phyloP scores from a whole-genome alignment of 2,329 filamentous ascomycete species.

The Botrytis tulipae region DNA sequence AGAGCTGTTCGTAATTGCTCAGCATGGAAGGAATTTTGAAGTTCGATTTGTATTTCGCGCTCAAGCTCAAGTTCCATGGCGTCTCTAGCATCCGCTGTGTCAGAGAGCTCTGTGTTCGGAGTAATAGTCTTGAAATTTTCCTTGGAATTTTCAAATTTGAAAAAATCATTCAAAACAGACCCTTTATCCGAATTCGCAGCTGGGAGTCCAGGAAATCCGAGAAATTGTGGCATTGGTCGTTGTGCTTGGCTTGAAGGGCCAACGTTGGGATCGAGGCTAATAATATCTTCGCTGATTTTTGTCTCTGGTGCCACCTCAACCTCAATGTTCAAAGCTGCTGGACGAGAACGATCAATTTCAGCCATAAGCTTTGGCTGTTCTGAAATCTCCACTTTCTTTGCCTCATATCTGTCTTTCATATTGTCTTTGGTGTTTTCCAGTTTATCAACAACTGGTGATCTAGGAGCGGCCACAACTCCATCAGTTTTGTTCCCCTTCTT shows the following conservation, averaged over 20 bases:
- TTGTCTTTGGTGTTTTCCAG: not conserved
- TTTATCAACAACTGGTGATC: not conserved
- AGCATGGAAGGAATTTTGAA: not conserved
- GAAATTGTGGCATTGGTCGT: not conserved
- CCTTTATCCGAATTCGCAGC: not conserved
- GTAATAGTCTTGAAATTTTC: not conserved
- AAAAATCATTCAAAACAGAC: not conserved
- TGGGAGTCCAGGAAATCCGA: no score
- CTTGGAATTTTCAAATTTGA: not conserved
- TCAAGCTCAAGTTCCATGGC: not conserved
- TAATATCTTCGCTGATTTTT: not conserved
- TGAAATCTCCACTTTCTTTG: not conserved
- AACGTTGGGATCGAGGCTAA: not conserved
- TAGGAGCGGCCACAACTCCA: rapidly evolving
- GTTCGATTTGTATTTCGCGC: not conserved
- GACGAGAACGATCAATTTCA: not conserved
- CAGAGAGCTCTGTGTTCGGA: no score
- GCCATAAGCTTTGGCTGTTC: not conserved
- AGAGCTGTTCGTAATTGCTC: not conserved
- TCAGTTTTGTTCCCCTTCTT: not conserved
- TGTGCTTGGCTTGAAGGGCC: not conserved
- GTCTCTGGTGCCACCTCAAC: not conserved
- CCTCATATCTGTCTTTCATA: not conserved
- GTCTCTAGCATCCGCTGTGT: not conserved
- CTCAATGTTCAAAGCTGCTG: not conserved